Conservation (phyloP, 805 yeast genomes). For the Blastobotrys americana region DNA sequence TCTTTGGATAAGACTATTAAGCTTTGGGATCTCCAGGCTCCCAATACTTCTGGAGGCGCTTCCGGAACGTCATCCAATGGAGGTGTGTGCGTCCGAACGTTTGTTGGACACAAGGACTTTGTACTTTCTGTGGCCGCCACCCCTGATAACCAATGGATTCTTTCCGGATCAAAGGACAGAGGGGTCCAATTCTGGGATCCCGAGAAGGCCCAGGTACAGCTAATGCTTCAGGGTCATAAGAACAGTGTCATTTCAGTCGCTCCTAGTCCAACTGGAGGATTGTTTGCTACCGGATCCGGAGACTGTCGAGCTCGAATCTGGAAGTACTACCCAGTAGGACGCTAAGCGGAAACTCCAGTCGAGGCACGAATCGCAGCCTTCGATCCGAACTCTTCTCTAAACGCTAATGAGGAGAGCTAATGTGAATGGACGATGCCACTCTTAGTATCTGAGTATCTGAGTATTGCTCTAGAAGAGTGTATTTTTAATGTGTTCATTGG, state of each 20-base stretch:
- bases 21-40: conserved; percentile 77
- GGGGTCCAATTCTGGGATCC: conserved; percentile 98
- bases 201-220: conserved; percentile 78
- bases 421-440: not conserved
- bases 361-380: no score
- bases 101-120: conserved; percentile 93
- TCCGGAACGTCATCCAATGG: conserved; percentile 30
- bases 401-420: not conserved
- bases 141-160: conserved; percentile 82
- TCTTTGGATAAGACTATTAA: conserved; percentile 94
- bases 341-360: no score
- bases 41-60: conserved; percentile 31
- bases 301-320: conserved; percentile 96
- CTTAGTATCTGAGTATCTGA: no score
- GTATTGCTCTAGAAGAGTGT: not conserved
- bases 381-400: no score
- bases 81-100: conserved; percentile 73
- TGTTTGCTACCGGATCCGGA: conserved; percentile 96
- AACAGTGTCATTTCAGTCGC: conserved; percentile 93
- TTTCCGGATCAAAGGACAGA: conserved; percentile 94
- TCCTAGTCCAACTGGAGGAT: conserved; percentile 78
- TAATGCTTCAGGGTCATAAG: conserved; percentile 95
- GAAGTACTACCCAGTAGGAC: conserved; percentile 43
- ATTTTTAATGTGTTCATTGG: not conserved
- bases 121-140: conserved; percentile 91